These are phyloP conservation scores for Exophiala sp. DNA, from an alignment of 2,329 filamentous ascomycete species.

Conservation along the genomic window DNA sequence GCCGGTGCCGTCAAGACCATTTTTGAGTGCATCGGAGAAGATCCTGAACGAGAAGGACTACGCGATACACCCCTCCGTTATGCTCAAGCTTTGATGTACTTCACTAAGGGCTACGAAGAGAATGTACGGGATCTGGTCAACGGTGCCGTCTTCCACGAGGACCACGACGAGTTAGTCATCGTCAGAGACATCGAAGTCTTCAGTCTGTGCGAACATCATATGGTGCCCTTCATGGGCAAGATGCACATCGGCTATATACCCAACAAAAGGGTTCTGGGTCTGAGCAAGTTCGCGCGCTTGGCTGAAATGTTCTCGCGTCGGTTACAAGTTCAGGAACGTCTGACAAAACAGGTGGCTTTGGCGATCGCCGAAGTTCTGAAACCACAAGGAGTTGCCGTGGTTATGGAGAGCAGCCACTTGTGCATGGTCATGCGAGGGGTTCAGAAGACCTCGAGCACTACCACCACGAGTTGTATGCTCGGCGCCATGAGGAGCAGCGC, in stretches of 20 bases:
- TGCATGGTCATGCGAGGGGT: conserved; percentile 99
- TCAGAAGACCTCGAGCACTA: conserved; percentile 79
- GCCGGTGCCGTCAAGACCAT: conserved; percentile 62
- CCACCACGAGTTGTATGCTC: conserved; percentile 96
- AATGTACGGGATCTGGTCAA: conserved; percentile 91
- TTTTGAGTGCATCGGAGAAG: conserved; percentile 63
- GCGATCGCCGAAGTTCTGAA: conserved; percentile 90
- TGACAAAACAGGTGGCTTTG: conserved; percentile 93
- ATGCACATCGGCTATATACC: conserved; percentile 99
- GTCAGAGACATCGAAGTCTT: conserved; percentile 97
- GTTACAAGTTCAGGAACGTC: conserved; percentile 90
- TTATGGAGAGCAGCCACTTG: conserved; percentile 94
- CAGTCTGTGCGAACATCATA: conserved; percentile 92
- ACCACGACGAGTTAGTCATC: conserved; percentile 95
- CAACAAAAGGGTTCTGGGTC: conserved; percentile 81
- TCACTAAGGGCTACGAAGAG: conserved; percentile 96
- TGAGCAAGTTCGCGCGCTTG: conserved; percentile 92
- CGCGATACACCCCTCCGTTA: conserved; percentile 76
- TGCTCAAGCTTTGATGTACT: conserved; percentile 90
- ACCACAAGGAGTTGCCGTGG: conserved; percentile 90
- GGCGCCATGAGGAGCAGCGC: conserved; percentile 89
- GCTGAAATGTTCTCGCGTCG: conserved; percentile 95
- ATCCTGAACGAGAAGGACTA: conserved; percentile 62
- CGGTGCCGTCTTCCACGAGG: conserved; percentile 89
- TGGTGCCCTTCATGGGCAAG: conserved; percentile 95